Base-by-base conservation (phyloP, 441 rosid species). In the Daphne laureola region DNA sequence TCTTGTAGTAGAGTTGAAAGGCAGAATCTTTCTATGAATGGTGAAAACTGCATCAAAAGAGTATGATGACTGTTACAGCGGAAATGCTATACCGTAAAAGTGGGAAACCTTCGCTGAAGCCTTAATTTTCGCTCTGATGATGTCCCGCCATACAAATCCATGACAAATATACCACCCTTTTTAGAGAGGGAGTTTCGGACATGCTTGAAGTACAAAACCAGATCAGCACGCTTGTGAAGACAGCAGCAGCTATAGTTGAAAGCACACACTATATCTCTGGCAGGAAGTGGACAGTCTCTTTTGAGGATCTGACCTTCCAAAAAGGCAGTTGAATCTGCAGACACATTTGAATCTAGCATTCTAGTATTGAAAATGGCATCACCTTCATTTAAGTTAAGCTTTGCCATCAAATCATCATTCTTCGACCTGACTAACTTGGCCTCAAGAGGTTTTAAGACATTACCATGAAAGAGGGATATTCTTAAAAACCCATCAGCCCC, bases 161-260 rank as follows among this genome's bases (percentile, higher is more conserved):
- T 74, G 46, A 75, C 83, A 54, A 86, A 81, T 15, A 90, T 79
- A 21, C 94, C 94, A 12, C 96, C 91, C 51, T 55, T 78, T 62
- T 68, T 81, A 14, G 96, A 78, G 76, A 84, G 80, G 40, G 83
- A 58, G 0, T 73, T 66, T 42, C 57, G 75, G 47, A 72, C 89
- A 53, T 87, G 79, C 67, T 78, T 79, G 80, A 90, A 90, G 72
- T 84, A 87, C 66, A 75, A 55, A 57, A 90, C 78, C 65, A 87
- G 67, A 14, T 87, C 88, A 9, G 69, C 71, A 56, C 94, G 81
- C 61, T 70, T 78, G 60, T 87, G 96, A 55, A 90, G 90, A 69
- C 94, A 84, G 61, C 94, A 90, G 12, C 96, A 87, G 65, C 96
- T 87, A 69, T 78, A 90, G 65, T 87, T 84, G 60, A 90, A 87